These are phyloP conservation scores for Pestalotiopsis fici DNA, from an alignment of 2,329 filamentous ascomycete genomes.

Conservation along the genomic window DNA sequence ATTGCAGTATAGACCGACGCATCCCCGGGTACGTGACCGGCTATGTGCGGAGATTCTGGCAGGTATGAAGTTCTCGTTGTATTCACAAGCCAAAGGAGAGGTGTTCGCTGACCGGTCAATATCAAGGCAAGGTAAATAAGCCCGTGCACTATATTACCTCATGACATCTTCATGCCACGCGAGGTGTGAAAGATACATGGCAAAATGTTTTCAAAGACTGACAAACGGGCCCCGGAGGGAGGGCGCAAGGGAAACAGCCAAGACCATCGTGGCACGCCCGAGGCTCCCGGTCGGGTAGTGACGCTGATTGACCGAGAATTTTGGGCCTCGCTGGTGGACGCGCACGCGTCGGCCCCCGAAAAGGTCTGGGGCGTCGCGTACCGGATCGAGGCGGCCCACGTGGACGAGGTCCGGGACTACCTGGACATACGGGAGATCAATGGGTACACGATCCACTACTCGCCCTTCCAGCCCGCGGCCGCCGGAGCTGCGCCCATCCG, in stretches of 20 bases:
- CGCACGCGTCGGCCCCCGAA: conserved; percentile 60
- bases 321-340: conserved; percentile 77
- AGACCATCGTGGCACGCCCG: conserved; percentile 91
- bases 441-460: conserved; percentile 92
- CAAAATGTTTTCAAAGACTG: not conserved
- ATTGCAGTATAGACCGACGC: conserved; percentile 65
- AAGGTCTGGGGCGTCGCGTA: conserved; percentile 92
- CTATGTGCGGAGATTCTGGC: conserved; percentile 96
- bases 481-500: conserved; percentile 37
- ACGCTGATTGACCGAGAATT: conserved; percentile 85
- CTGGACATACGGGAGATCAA: conserved; percentile 97
- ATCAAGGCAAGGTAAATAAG: conserved; percentile 22
- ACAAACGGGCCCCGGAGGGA: no score
- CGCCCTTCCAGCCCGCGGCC: conserved; percentile 69
- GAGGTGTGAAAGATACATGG: no score
- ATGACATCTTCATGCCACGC: no score
- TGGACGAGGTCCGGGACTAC: conserved; percentile 82
- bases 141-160: not conserved
- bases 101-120: not conserved
- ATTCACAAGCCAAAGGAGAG: not conserved
- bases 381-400: conserved; percentile 72
- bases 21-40: conserved; percentile 89
- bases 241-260: conserved; percentile 69
- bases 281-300: conserved; percentile 85
- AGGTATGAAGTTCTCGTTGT: conserved; percentile 59